Evolutionary conservation across 129 eudicot genomes (phyloP), one percentile per base, ranked within the genome.

Genomic region (Lactuca sativa): DNA sequence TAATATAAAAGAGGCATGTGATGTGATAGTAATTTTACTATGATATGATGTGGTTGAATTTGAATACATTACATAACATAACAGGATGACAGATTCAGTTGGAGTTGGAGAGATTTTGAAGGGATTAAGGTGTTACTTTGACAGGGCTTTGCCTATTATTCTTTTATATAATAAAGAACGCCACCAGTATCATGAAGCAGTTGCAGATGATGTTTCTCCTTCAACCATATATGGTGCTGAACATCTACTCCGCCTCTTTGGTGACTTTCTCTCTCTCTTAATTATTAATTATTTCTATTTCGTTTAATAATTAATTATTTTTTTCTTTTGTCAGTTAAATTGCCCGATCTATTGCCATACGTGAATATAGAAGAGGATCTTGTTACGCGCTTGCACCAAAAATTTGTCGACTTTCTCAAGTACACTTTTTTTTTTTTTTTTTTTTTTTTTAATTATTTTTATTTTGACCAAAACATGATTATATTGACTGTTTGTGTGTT

Each of bases 161-260:
- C 97, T 87, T 67, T 78, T 93, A 74, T 90, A 93, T 78, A 79
- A 90, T 59, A 87, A 85, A 65, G 99, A 93, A 74, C 90, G 89
- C 43, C 81, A 76, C 48, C 99, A 93, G 74, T 93, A 85, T 70
- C 62, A 63, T 37, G 97, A 93, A 31, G 67, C 82, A 11, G 67
- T 87, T 40, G 48, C 53, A 54, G 81, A 84, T 61, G 71, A 83
- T 74, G 83, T 75, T 65, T 87, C 97, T 66, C 99, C 99, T 38
- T 90, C 99, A 60, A 78, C 73, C 67, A 61, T 85, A 64, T 93
- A 93, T 66, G 99, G 99, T 75, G 97, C 99, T 33, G 97, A 93
- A 74, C 99, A 93, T 90, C 85, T 93, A 51, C 64, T 93, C 52
- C 98, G 98, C 65, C 88, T 93, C 61, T 93, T 93, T 80, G 98